Percentiles rank a stretch among this genome's conserved stretches.
These are phyloP conservation scores for Monosporozyma siamensis DNA, from an alignment of 805 yeast species.

Conservation along the genomic window DNA sequence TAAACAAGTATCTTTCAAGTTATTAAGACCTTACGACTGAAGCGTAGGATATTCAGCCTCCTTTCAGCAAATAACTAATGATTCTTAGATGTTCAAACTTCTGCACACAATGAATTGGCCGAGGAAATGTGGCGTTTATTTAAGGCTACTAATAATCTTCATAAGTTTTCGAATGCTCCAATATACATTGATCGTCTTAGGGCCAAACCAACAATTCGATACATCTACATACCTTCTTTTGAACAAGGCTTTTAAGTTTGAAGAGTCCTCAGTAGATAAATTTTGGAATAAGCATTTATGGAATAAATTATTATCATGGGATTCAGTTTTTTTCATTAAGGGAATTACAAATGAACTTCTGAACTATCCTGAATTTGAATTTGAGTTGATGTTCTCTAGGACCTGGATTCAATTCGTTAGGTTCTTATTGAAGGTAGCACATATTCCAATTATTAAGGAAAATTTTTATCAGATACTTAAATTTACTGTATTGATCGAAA, in stretches of 20 bases:
- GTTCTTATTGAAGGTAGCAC: neutral
- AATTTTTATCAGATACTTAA: constrained; percentile 39
- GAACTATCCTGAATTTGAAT: constrained; percentile 53
- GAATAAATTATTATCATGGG: constrained; percentile 69
- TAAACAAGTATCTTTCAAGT: too few species aligned
- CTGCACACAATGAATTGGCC: neutral
- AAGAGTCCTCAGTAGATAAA: neutral
- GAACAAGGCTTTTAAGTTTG: constrained; percentile 2
- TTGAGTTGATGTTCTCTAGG: constrained; percentile 83
- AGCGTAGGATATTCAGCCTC: too few species aligned
- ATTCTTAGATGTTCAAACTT: neutral
- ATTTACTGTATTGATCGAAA: constrained; percentile 41
- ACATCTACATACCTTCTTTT: constrained; percentile 7
- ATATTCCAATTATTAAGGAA: constrained; percentile 2
- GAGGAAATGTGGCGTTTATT: neutral
- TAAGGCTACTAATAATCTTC: constrained; percentile 2
- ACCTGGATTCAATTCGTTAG: constrained; percentile 55
- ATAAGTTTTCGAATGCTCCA: constrained; percentile 14
- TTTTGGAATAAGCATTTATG: constrained; percentile 29
- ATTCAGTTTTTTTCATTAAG: constrained; percentile 64
- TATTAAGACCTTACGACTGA: too few species aligned
- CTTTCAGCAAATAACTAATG: too few species aligned
- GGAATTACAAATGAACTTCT: constrained; percentile 30
- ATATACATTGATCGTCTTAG: constrained; percentile 16
- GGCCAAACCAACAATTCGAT: constrained; percentile 24